phyloP scores from a whole-genome alignment of 1,139 yeast species.

The Candida gigantensis region DNA sequence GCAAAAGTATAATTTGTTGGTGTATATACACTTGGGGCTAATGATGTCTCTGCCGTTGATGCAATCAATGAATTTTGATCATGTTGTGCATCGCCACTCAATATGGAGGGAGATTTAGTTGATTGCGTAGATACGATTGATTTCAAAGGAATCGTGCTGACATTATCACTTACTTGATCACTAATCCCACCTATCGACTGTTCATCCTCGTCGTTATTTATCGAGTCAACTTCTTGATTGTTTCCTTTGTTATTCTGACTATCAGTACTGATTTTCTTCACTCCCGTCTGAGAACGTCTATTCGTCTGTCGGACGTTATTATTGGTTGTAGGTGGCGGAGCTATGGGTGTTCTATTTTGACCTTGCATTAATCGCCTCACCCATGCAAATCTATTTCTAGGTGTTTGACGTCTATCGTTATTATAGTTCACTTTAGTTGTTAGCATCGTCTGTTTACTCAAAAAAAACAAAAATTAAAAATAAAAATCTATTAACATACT shows the following conservation, averaged over 20 bases:
- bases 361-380: slow-evolving; percentile 50
- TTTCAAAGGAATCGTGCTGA: slow-evolving; percentile 54
- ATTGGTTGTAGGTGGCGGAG: slow-evolving; percentile 4
- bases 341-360: slow-evolving; percentile 25
- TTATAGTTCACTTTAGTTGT: slow-evolving; percentile 10
- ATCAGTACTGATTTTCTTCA: not conserved
- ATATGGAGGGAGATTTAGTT: slow-evolving; percentile 45
- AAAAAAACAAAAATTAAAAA: no score
- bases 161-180: slow-evolving; percentile 23
- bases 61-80: slow-evolving; percentile 43
- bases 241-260: not conserved
- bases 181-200: slow-evolving; percentile 10
- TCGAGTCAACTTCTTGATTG: not conserved
- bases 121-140: slow-evolving; percentile 52
- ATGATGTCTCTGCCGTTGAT: slow-evolving; percentile 55
- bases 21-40: slow-evolving; percentile 39
- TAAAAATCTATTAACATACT: slow-evolving; percentile 15
- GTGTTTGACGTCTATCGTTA: slow-evolving; percentile 21
- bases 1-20: slow-evolving; percentile 11
- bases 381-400: slow-evolving; percentile 46
- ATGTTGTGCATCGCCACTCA: slow-evolving; percentile 46
- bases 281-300: not conserved
- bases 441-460: slow-evolving; percentile 4
- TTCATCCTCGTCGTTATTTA: slow-evolving; percentile 6
- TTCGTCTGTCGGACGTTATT: not conserved